A percentile compares a stretch with the other conserved stretches of the same genome.
Conservation (phyloP, 2,329 filamentous ascomycete genomes). For the Aplosporella prunicola region DNA sequence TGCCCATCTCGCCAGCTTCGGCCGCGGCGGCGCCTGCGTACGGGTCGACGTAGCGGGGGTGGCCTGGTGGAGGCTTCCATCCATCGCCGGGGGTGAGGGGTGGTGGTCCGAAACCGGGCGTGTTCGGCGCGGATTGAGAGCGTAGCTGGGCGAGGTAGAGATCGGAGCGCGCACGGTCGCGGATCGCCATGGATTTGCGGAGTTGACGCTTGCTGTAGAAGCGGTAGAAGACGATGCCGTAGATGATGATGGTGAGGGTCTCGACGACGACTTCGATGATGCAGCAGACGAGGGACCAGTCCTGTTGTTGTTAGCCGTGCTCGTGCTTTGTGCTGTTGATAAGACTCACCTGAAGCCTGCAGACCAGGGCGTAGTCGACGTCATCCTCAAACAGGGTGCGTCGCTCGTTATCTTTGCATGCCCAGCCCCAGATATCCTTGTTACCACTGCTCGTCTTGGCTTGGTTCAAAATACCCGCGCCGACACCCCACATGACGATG, state of each 20-base stretch:
- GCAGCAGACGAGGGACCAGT: constrained; percentile 93
- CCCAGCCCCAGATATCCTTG: constrained; percentile 96
- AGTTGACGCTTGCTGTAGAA: constrained; percentile 95
- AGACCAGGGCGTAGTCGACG: constrained; percentile 82
- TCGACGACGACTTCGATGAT: constrained; percentile 95
- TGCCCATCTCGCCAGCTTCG: constrained; percentile 41
- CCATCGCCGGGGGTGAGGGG: constrained; percentile 47
- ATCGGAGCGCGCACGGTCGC: constrained; percentile 87
- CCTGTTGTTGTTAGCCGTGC: constrained; percentile 53
- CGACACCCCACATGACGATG: constrained; percentile 83
- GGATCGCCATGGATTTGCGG: constrained; percentile 90
- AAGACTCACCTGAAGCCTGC: constrained; percentile 64
- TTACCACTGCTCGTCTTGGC: constrained; percentile 62
- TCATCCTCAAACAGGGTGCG: constrained; percentile 67
- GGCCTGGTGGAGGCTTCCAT: constrained; percentile 37
- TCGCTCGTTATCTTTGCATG: constrained; percentile 83
- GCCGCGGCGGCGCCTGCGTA: constrained; percentile 32
- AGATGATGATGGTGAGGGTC: constrained; percentile 81
- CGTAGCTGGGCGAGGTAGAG: constrained; percentile 67
- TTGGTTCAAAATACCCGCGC: constrained; percentile 74
- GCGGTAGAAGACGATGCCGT: constrained; percentile 91
- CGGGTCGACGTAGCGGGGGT: constrained; percentile 34
- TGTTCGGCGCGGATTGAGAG: constrained; percentile 85
- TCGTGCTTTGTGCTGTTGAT: too few relatives aligned
- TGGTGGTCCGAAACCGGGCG: constrained; percentile 68